Conservation (phyloP, 495 filamentous ascomycete genomes). For the Cercophora samala region DNA sequence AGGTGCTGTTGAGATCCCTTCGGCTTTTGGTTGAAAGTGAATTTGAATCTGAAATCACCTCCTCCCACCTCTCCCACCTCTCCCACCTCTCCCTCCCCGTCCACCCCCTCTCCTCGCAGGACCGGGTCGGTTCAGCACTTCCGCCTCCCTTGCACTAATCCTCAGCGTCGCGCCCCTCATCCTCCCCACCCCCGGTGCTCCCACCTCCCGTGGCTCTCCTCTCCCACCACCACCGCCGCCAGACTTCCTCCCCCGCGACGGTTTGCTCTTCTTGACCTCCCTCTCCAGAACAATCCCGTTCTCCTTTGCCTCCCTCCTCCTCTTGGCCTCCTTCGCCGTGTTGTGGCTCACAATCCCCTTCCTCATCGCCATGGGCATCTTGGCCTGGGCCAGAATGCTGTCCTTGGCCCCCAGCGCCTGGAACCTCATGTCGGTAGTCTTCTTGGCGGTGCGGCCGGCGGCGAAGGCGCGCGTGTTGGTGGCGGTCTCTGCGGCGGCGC, state of each 20-base stretch:
- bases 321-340: constrained; percentile 59
- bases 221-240: constrained; percentile 39
- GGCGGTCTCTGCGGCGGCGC: constrained; percentile 20
- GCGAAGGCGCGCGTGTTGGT: constrained; percentile 32
- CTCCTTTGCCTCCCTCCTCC: constrained; percentile 76
- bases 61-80: constrained; percentile 28
- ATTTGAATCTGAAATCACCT: constrained; percentile 27
- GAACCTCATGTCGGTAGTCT: constrained; percentile 78
- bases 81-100: constrained; percentile 32
- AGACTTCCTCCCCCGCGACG: background rate
- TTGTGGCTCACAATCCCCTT: constrained; percentile 72
- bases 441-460: constrained; percentile 52
- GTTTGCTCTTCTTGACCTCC: constrained; percentile 32
- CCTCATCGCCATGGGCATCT: constrained; percentile 78
- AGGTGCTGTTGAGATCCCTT: background rate
- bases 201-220: constrained; percentile 58
- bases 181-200: constrained; percentile 71
- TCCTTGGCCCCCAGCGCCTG: constrained; percentile 73
- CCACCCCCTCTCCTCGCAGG: constrained; percentile 32
- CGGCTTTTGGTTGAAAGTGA: too few species aligned
- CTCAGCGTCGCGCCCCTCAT: constrained; percentile 75
- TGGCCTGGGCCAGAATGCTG: constrained; percentile 68
- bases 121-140: constrained; percentile 52
- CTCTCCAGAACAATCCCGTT: constrained; percentile 89
- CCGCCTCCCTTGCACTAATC: constrained; percentile 73